Conservation (phyloP, 805 yeast genomes). For the Dipodascopsis uninucleata region DNA sequence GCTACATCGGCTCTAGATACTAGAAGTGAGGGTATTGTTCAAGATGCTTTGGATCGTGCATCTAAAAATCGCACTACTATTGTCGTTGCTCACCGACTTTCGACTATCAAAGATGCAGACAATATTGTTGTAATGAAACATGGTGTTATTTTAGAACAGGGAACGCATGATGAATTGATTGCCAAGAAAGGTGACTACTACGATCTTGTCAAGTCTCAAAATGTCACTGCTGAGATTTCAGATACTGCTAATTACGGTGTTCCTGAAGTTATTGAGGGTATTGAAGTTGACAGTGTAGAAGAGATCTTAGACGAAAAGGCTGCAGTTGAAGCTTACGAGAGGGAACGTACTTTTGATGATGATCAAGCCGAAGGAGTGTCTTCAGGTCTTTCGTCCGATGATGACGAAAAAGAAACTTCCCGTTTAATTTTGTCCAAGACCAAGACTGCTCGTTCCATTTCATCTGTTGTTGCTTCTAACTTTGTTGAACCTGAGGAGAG, state of each 20-base stretch:
- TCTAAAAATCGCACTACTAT: constrained; percentile 43
- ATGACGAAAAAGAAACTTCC: constrained; percentile 13
- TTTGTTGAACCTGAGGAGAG: constrained; percentile 1
- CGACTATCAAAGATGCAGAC: constrained; percentile 49
- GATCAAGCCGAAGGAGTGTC: constrained; percentile 10
- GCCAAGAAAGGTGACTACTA: constrained; percentile 31
- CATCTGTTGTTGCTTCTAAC: not conserved
- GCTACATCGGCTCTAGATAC: constrained; percentile 67
- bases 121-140: constrained; percentile 44
- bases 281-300: constrained; percentile 14
- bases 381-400: constrained; percentile 6
- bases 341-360: constrained; percentile 17
- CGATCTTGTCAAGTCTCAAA: constrained; percentile 33
- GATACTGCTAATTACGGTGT: constrained; percentile 16
- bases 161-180: constrained; percentile 36
- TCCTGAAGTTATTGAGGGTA: constrained; percentile 10
- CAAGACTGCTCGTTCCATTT: not conserved
- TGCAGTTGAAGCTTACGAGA: constrained; percentile 9
- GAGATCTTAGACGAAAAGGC: constrained; percentile 21
- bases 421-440: constrained; percentile 4
- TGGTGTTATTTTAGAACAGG: constrained; percentile 46
- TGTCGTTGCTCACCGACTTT: constrained; percentile 50
- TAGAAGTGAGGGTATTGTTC: constrained; percentile 56
- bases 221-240: constrained; percentile 14
- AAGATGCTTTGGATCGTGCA: constrained; percentile 44